Percentiles rank a stretch among this genome's conserved stretches.
These are phyloP conservation scores for Hibiscus mutabilis DNA, from an alignment of 345 rosid species.

Conservation along the genomic window DNA sequence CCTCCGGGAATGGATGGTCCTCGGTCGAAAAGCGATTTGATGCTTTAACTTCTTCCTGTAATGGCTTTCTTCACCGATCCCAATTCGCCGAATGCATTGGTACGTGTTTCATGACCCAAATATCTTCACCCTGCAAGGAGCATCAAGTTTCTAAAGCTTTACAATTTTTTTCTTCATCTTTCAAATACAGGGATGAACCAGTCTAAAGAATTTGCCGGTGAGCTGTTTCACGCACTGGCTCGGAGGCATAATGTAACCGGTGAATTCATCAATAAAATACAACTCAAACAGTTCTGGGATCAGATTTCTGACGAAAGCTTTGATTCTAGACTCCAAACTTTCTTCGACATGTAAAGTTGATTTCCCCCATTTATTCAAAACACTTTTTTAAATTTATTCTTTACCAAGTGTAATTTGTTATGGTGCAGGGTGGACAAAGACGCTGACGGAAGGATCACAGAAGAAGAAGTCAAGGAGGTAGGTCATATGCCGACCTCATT, in stretches of 20 bases:
- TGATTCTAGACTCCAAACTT: conserved; percentile 78
- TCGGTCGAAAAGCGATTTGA: conserved; percentile 60
- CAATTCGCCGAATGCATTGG: conserved; percentile 83
- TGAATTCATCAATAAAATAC: conserved; percentile 57
- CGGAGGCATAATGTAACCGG: conserved; percentile 49
- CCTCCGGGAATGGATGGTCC: conserved; percentile 47
- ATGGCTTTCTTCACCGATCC: conserved; percentile 53
- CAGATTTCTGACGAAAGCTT: conserved; percentile 80
- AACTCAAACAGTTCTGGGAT: conserved; percentile 71
- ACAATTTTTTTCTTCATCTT: not conserved
- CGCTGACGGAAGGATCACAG: conserved; percentile 76
- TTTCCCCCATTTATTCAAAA: not conserved
- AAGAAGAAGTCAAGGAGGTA: conserved; percentile 83
- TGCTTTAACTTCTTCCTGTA: conserved; percentile 42
- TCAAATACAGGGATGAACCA: conserved; percentile 61
- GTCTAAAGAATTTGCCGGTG: conserved; percentile 79
- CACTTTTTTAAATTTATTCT: not conserved
- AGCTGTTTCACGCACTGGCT: conserved; percentile 68
- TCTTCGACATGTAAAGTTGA: conserved; percentile 69
- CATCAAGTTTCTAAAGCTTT: not conserved
- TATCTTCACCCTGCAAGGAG: not conserved
- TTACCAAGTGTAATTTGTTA: conserved; percentile 2
- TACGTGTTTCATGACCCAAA: conserved; percentile 10
- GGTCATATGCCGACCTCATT: not conserved
- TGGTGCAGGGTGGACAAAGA: conserved; percentile 70